Conservation (phyloP, 139 green algal species). For the Microglena sp. region DNA sequence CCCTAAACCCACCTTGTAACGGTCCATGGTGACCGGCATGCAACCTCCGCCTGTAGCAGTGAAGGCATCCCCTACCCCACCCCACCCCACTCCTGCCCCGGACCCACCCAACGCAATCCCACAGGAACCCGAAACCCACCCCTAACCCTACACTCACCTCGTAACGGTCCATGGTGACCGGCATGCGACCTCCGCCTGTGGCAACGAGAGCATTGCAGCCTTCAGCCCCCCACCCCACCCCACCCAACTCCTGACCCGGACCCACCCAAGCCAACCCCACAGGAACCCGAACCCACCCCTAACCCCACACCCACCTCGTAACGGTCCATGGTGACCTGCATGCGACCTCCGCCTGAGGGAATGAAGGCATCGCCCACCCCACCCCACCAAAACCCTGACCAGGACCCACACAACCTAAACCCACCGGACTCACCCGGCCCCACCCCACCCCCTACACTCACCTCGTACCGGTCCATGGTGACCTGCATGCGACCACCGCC, state of each 20-base stretch:
- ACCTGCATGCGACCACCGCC: slow-evolving; percentile 90
- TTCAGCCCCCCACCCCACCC: too few species aligned
- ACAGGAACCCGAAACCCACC: too few species aligned
- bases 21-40: slow-evolving; percentile 95
- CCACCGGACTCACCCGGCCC: too few species aligned
- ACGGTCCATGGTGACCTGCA: slow-evolving; percentile 93
- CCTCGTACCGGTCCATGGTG: slow-evolving; percentile 97
- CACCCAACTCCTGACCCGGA: too few species aligned
- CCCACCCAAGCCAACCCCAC: too few species aligned
- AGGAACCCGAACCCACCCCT: too few species aligned
- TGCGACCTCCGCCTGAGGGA: slow-evolving; percentile 86
- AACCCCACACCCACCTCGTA: slow-evolving; percentile 83
- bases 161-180: slow-evolving; percentile 94
- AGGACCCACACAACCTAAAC: too few species aligned
- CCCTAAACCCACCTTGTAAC: slow-evolving; percentile 82
- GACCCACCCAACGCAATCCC: too few species aligned
- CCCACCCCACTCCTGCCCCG: too few species aligned
- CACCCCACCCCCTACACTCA: too few species aligned
- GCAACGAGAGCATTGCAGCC: slow-evolving; percentile 42
- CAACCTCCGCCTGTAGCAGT: slow-evolving; percentile 88
- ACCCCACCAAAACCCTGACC: too few species aligned
- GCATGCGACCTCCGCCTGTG: slow-evolving; percentile 88
- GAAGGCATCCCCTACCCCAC: too few species aligned
- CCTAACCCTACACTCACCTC: slow-evolving; percentile 51
- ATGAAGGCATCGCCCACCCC: slow-evolving; percentile 88